A percentile compares a stretch with the other conserved stretches of the same genome.
phyloP scores from a whole-genome alignment of 805 yeast genomes.

The Starmera amethionina region DNA sequence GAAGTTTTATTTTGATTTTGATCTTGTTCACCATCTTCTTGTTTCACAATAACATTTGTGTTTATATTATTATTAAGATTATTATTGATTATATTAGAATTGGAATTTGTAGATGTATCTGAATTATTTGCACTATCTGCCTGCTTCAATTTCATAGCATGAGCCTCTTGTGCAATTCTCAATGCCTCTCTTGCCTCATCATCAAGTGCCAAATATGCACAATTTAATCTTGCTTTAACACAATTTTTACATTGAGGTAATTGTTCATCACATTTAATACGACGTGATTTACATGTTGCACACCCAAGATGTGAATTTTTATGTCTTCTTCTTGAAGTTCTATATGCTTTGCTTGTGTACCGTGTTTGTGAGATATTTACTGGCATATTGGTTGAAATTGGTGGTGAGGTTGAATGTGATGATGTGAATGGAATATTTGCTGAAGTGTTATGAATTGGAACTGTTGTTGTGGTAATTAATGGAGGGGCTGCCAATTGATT shows the following conservation, averaged over 20 bases:
- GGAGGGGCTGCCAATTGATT: not conserved
- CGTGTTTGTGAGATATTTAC: not conserved
- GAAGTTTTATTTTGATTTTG: no score
- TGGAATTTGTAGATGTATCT: no score
- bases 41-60: no score
- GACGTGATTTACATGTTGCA: conserved; percentile 51
- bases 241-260: conserved; percentile 54
- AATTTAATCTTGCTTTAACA: conserved; percentile 31
- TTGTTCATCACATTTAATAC: conserved; percentile 57
- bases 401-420: not conserved
- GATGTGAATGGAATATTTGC: not conserved
- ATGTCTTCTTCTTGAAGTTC: conserved; percentile 41
- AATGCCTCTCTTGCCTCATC: conserved; percentile 39
- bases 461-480: not conserved
- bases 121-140: no score
- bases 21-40: no score
- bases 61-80: no score
- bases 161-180: conserved; percentile 36
- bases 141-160: conserved; percentile 25
- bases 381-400: conserved; percentile 1
- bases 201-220: conserved; percentile 40
- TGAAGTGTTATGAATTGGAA: no score
- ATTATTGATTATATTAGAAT: no score
- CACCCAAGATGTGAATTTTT: conserved; percentile 71
- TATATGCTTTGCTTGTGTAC: conserved; percentile 8